These are phyloP conservation scores for Tetrapisispora fleetii DNA, from an alignment of 805 yeast species.

Conservation along the genomic window DNA sequence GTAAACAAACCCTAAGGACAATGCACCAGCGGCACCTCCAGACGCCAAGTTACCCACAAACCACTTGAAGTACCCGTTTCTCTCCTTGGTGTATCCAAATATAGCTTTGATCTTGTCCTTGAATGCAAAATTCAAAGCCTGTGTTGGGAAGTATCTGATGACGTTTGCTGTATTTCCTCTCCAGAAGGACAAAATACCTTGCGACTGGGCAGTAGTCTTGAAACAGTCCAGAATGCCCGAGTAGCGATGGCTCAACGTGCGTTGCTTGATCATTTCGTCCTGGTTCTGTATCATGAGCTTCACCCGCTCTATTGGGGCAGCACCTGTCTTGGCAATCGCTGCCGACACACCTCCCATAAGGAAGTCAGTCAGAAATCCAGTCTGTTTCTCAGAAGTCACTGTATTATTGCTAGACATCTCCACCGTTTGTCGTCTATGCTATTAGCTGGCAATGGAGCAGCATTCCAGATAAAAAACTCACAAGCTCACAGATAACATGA, in stretches of 20 bases:
- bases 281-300: conserved; percentile 89
- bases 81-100: conserved; percentile 87
- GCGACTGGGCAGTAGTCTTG: conserved; percentile 81
- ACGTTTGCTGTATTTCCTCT: conserved; percentile 98
- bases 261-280: conserved; percentile 94
- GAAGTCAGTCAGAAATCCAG: conserved; percentile 48
- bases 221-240: conserved; percentile 83
- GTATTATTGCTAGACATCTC: not conserved
- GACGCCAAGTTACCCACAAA: conserved; percentile 93
- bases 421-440: not conserved
- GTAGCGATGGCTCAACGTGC: conserved; percentile 73
- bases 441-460: no score
- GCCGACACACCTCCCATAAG: conserved; percentile 97
- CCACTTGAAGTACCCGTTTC: conserved; percentile 79
- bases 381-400: not conserved
- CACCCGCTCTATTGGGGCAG: conserved; percentile 90
- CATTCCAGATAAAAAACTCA: no score
- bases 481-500: no score
- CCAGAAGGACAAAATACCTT: conserved; percentile 87
- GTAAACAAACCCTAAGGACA: conserved; percentile 86
- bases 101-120: conserved; percentile 86
- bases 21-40: conserved; percentile 97
- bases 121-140: conserved; percentile 94
- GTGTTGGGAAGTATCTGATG: conserved; percentile 96
- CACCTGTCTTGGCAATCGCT: conserved; percentile 92